These are phyloP conservation scores for Macrophomina phaseolina DNA, from an alignment of 2,329 filamentous ascomycete genomes.

Conservation along the genomic window DNA sequence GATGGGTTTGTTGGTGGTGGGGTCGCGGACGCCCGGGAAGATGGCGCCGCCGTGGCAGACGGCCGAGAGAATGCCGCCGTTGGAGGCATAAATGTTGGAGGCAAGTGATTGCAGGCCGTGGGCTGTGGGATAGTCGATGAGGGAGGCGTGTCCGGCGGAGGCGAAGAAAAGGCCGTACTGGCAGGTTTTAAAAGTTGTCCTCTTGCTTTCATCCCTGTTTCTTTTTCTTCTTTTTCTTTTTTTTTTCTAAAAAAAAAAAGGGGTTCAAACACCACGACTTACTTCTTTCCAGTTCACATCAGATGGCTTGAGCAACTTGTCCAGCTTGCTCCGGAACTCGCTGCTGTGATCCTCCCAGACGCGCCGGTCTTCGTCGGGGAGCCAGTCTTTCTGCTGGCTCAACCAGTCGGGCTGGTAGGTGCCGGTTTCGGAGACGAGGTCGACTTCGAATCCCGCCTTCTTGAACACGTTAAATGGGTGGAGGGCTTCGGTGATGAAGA, in stretches of 20 bases:
- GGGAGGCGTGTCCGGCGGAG: constrained; percentile 52
- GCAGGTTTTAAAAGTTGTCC: not conserved
- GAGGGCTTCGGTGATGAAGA: constrained; percentile 57
- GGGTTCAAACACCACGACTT: not conserved
- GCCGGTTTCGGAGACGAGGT: constrained; percentile 55
- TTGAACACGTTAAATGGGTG: constrained; percentile 56
- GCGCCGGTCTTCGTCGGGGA: constrained; percentile 47
- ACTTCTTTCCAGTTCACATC: constrained; percentile 40
- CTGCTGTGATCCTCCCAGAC: constrained; percentile 50
- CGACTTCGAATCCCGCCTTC: constrained; percentile 55
- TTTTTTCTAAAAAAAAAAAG: not conserved
- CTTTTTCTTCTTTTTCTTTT: no score
- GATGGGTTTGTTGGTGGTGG: constrained; percentile 40
- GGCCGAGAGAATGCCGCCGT: constrained; percentile 50
- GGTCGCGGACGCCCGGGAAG: constrained; percentile 44
- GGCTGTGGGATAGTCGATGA: constrained; percentile 56
- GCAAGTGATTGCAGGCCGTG: constrained; percentile 50
- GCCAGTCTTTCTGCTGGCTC: constrained; percentile 49
- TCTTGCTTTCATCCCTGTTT: no score
- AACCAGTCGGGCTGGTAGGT: constrained; percentile 53
- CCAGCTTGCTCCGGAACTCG: constrained; percentile 54
- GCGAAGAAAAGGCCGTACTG: constrained; percentile 49
- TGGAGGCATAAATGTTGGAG: constrained; percentile 43
- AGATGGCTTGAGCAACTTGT: constrained; percentile 48
- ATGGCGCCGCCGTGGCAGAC: constrained; percentile 51